A percentile compares a stretch with the other conserved stretches of the same genome.
These are phyloP conservation scores for Saccharomycopsis olivae DNA, from an alignment of 805 yeast genomes.

Conservation along the genomic window DNA sequence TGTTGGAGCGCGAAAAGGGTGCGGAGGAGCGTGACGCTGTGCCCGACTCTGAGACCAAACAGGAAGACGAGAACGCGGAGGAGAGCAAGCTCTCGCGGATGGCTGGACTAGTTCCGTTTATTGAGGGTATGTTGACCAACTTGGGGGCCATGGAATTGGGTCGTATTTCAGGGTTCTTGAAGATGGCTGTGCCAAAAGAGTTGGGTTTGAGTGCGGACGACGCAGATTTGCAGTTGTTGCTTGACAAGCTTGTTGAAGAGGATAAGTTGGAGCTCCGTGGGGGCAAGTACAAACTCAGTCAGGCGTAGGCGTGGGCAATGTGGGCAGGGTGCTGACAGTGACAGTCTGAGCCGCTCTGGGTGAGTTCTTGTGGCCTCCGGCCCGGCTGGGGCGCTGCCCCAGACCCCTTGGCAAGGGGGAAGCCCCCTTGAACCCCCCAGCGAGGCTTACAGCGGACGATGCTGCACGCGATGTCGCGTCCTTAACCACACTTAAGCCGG, in stretches of 20 bases:
- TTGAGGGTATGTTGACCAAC: conserved; percentile 47
- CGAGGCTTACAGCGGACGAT: too few species aligned
- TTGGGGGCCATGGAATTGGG: conserved; percentile 38
- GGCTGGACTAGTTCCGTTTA: conserved; percentile 26
- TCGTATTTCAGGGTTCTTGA: conserved; percentile 42
- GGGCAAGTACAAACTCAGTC: not conserved
- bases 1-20: conserved; percentile 29
- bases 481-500: too few species aligned
- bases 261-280: conserved; percentile 25
- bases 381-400: too few species aligned
- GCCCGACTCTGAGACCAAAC: too few species aligned
- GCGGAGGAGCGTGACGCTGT: not conserved
- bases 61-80: not conserved
- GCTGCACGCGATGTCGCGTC: too few species aligned
- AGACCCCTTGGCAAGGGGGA: too few species aligned
- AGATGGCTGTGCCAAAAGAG: conserved; percentile 22
- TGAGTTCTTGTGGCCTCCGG: too few species aligned
- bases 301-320: too few species aligned
- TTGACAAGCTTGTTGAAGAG: conserved; percentile 34
- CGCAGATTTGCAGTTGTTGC: conserved; percentile 33
- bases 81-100: not conserved
- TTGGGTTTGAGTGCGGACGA: conserved; percentile 27
- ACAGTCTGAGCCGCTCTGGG: too few species aligned
- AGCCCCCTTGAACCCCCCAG: too few species aligned
- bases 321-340: too few species aligned